phyloP scores from a whole-genome alignment of 1,284 basidiomycete genomes.

The Xerocomus cyaneibrunnescens region DNA sequence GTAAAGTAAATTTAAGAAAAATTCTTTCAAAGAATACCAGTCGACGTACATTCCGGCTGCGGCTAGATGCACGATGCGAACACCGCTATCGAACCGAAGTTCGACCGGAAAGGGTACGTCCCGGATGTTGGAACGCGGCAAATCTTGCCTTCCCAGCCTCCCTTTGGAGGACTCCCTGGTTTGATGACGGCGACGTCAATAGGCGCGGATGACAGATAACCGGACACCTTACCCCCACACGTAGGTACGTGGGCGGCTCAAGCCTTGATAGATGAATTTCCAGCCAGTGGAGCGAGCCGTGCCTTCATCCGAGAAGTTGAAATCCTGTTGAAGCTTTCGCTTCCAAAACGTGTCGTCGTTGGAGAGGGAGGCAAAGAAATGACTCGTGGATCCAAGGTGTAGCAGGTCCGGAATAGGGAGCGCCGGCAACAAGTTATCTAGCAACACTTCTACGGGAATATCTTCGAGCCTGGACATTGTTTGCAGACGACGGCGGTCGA shows the following conservation, averaged over 20 bases:
- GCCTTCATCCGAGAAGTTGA: slow-evolving; percentile 68
- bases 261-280: slow-evolving; percentile 75
- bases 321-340: slow-evolving; percentile 67
- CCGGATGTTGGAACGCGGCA: slow-evolving; percentile 38
- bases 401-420: slow-evolving; percentile 61
- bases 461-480: slow-evolving; percentile 44
- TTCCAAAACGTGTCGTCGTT: slow-evolving; percentile 84
- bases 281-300: slow-evolving; percentile 75
- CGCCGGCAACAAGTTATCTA: slow-evolving; percentile 69
- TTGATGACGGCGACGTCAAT: slow-evolving; percentile 1
- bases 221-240: slow-evolving; percentile 86
- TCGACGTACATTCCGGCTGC: slow-evolving; percentile 75
- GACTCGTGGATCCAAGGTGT: slow-evolving; percentile 55
- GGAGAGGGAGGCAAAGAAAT: slow-evolving; percentile 55
- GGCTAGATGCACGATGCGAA: slow-evolving; percentile 69
- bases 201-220: background rate
- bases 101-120: slow-evolving; percentile 64
- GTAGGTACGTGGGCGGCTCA: slow-evolving; percentile 59
- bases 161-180: slow-evolving; percentile 57
- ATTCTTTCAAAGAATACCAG: background rate
- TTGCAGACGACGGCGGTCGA: background rate
- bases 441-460: slow-evolving; percentile 68
- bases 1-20: background rate
- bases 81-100: slow-evolving; percentile 50
- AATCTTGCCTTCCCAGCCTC: slow-evolving; percentile 53